phyloP scores from a whole-genome alignment of 768 basidiomycete species.

The Neoboletus subvelutipes region DNA sequence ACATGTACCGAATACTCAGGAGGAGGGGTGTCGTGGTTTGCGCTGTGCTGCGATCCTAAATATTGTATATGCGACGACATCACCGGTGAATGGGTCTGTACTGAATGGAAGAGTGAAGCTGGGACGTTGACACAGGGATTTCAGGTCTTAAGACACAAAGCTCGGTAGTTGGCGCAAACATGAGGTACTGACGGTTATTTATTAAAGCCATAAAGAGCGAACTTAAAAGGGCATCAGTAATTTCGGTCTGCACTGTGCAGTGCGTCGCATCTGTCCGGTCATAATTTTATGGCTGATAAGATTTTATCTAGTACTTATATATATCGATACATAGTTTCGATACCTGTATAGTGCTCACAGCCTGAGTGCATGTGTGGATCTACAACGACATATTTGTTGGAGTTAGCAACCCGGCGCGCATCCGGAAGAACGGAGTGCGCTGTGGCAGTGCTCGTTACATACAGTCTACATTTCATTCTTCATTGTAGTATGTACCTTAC shows the following conservation, averaged over 20 bases:
- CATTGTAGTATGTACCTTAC: too few species aligned
- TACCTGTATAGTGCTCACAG: background rate
- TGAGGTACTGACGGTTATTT: background rate
- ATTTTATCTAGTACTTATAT: background rate
- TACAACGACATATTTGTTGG: too few species aligned
- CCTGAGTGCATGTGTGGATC: background rate
- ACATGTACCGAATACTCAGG: slow-evolving; percentile 28
- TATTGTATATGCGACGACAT: slow-evolving; percentile 17
- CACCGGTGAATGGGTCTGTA: background rate
- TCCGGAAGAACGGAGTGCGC: too few species aligned
- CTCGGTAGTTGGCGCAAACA: background rate
- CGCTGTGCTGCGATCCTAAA: slow-evolving; percentile 17
- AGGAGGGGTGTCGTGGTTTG: slow-evolving; percentile 31
- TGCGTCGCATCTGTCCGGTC: background rate
- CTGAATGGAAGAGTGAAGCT: background rate
- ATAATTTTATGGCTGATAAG: background rate
- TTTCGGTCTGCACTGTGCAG: background rate
- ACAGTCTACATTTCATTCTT: too few species aligned
- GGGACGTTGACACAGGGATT: background rate
- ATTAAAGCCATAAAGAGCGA: background rate
- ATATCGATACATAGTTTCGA: too few species aligned
- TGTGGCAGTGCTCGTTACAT: too few species aligned
- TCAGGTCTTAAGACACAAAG: background rate
- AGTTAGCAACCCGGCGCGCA: too few species aligned
- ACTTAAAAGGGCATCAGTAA: background rate